phyloP scores from a whole-genome alignment of 352 stramenopile genomes.

The Stephanocyclus meneghinianus region DNA sequence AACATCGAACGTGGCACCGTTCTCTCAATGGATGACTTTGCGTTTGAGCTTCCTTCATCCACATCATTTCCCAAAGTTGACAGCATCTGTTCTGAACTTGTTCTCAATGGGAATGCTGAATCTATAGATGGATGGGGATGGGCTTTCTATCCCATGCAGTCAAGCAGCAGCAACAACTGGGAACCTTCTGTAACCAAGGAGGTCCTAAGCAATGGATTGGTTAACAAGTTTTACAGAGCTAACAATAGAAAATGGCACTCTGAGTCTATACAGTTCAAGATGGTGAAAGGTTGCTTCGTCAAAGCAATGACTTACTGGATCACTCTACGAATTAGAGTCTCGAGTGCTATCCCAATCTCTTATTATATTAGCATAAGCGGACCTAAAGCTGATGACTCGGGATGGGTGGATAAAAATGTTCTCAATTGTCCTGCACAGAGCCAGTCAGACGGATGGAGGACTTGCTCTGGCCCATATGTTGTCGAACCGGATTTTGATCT shows the following conservation, averaged over 20 bases:
- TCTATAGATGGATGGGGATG: conserved; percentile 39
- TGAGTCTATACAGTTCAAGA: conserved; percentile 24
- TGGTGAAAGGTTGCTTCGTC: conserved; percentile 36
- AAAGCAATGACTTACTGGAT: conserved; percentile 42
- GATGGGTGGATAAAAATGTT: not conserved
- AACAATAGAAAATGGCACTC: conserved; percentile 11
- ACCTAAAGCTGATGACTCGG: conserved; percentile 20
- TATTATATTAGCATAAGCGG: conserved; percentile 36
- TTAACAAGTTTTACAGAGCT: conserved; percentile 55
- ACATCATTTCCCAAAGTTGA: conserved; percentile 27
- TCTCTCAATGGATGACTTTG: conserved; percentile 44
- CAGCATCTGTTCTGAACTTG: conserved; percentile 14
- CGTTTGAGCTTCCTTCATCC: conserved; percentile 45
- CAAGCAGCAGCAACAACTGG: not conserved
- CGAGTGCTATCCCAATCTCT: conserved; percentile 3
- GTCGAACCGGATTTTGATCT: conserved; percentile 33
- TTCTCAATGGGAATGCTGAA: conserved; percentile 14
- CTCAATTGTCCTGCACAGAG: conserved; percentile 26
- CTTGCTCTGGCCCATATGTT: conserved; percentile 39
- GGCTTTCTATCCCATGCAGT: conserved; percentile 17
- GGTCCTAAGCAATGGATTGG: conserved; percentile 2
- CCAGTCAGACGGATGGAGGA: conserved; percentile 25
- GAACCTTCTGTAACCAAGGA: conserved; percentile 8
- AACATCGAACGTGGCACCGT: conserved; percentile 14
- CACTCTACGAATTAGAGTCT: conserved; percentile 31